Conservation (phyloP, 176 grass and related monocot genomes). For the Raddia guianensis region DNA sequence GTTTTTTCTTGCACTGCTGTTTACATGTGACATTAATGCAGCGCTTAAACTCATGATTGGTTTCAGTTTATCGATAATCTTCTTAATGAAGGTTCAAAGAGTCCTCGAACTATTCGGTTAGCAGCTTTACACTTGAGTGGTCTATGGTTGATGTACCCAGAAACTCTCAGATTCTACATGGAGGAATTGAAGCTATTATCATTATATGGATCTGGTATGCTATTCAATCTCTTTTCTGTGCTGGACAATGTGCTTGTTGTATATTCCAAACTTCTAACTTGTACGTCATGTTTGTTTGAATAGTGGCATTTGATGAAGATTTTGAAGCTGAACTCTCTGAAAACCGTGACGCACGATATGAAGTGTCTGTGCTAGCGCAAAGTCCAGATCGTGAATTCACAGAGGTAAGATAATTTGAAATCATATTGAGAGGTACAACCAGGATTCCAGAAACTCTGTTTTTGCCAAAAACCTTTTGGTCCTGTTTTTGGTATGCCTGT, state of each 20-base stretch:
- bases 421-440: neutral
- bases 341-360: constrained; percentile 83
- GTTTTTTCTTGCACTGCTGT: constrained; percentile 5
- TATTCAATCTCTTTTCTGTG: constrained; percentile 15
- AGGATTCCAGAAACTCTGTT: neutral
- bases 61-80: constrained; percentile 83
- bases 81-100: constrained; percentile 85
- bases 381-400: constrained; percentile 96
- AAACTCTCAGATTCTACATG: constrained; percentile 87
- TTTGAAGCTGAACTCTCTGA: constrained; percentile 94
- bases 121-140: constrained; percentile 90
- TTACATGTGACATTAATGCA: constrained; percentile 18
- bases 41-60: constrained; percentile 25
- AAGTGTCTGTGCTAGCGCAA: constrained; percentile 89
- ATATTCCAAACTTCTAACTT: constrained; percentile 31
- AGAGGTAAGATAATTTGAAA: constrained; percentile 58
- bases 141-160: constrained; percentile 79
- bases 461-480: neutral
- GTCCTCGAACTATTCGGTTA: constrained; percentile 85
- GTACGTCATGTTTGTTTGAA: constrained; percentile 36
- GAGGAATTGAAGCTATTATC: constrained; percentile 82
- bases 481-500: neutral
- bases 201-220: constrained; percentile 89
- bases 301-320: constrained; percentile 98
- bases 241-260: constrained; percentile 29